Evolutionary conservation across 345 rosid species (phyloP), one percentile per base, ranked within the genome.

Genomic region (Murraya koenigii): DNA sequence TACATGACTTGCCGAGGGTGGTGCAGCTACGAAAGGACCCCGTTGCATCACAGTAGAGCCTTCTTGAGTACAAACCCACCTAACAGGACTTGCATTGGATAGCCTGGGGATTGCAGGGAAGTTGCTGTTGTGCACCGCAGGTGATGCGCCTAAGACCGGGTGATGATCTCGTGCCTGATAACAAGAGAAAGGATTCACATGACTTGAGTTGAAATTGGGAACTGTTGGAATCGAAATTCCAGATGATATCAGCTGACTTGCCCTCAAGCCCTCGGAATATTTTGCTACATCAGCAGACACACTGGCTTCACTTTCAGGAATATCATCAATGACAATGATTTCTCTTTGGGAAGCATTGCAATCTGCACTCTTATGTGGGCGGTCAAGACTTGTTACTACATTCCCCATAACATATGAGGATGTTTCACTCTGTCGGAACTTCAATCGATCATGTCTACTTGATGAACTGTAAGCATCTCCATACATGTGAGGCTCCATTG

Each of bases 281-380:
- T 78, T 78, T 35, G 67, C 77, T 35, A 55, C 74, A 66, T 78
- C 83, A 44, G 56, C 41, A n/a, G 55, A 41, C 72, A 58, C 28
- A 28, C 6, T 62, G 23, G 71, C 74, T 69, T 83, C 89, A 69
- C 72, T 82, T 63, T 85, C 88, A 25, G 85, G 82, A 75, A 60
- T 75, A 84, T 89, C 93, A 56, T 91, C 93, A 25, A 86, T 87
- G 80, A 88, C 73, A 64, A 88, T 84, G 71, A 88, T 64, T 76
- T 89, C 90, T 80, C 80, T 83, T 26, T 15, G 65, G n/a, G 79
- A 79, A 83, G 66, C 41, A 60, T 75, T 20, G 69, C 85, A 65
- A 79, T 75, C 84, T 32, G 77, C 81, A 72, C 17, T 77, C 70
- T 71, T 77, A 38, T 30, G 58, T 47, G 41, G 55, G 69, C 28